Evolutionary conservation across 805 yeast genomes (phyloP).

Genomic region (Clavispora vitiphila): DNA sequence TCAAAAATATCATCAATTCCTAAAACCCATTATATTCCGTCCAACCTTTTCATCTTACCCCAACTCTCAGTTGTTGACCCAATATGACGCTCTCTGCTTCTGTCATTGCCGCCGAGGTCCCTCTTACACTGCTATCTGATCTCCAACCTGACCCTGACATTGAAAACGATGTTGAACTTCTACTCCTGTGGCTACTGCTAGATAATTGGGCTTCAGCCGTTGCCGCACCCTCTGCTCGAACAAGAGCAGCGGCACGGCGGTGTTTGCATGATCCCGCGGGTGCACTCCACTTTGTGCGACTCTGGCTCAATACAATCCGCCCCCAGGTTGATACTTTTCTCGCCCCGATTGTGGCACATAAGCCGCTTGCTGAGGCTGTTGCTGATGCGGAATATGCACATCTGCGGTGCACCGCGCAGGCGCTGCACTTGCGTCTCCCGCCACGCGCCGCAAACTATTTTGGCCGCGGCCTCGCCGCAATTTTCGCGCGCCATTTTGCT

Average conservation of each 20-base stretch:
- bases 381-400: slow-evolving; percentile 15
- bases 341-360: slow-evolving; percentile 2
- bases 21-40: too few species aligned
- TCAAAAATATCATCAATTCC: neutral
- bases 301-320: slow-evolving; percentile 30
- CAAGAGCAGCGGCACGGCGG: slow-evolving; percentile 31
- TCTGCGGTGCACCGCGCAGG: slow-evolving; percentile 20
- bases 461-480: slow-evolving; percentile 24
- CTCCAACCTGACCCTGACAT: slow-evolving; percentile 18
- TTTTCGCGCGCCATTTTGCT: slow-evolving; percentile 19
- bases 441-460: slow-evolving; percentile 19
- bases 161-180: slow-evolving; percentile 31
- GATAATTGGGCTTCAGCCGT: slow-evolving; percentile 14
- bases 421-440: slow-evolving; percentile 20
- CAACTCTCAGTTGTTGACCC: neutral
- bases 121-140: slow-evolving; percentile 11
- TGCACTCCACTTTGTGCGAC: slow-evolving; percentile 29
- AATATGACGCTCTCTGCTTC: slow-evolving; percentile 4
- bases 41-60: neutral
- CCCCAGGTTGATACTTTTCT: slow-evolving; percentile 15
- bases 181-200: slow-evolving; percentile 25
- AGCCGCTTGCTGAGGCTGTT: slow-evolving; percentile 2
- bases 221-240: slow-evolving; percentile 20
- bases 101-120: slow-evolving; percentile 6
- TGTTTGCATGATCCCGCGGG: slow-evolving; percentile 30